Evolutionary conservation across 2,329 filamentous ascomycete species (phyloP), one percentile per base, ranked within the genome.

Genomic region (Colletotrichum magnum): DNA sequence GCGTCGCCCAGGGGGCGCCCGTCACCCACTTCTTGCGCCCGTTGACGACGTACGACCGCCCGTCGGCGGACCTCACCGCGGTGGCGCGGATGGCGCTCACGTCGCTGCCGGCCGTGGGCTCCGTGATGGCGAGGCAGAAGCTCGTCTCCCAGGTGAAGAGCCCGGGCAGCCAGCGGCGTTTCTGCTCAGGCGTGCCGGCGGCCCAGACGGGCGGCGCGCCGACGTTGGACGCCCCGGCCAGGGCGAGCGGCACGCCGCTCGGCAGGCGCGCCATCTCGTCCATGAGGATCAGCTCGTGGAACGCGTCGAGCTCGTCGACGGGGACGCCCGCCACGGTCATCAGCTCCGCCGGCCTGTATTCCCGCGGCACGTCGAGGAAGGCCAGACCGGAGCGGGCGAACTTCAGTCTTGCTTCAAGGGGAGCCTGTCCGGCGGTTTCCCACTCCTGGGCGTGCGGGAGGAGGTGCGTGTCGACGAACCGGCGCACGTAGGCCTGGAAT

Each of bases 1-100:
- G 89, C 57, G 89, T 85, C 13, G 89, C 87, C 83, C 84, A 89
- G 1, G 88, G 84, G 15, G 83, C 87, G 54, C 88, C 89, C 1
- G 90, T 91, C 72, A 92, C 92, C 89, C 89, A 91, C 76, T 91
- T 91, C 82, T 92, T 92, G 58, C 85, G 85, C 0, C 90, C 90
- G 65, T 90, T 91, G n/a, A 92, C 88, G 43, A 90, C 74, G 73
- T 91, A 92, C 57, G 81, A 76, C 41, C 82, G 79, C 0, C 85
- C 86, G 45, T 86, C 81, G 1, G 71, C 13, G 0, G 77, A 72
- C 28, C 80, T 81, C 45, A 78, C 75, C 0, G 90, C 90, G 0
- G 87, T 91, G 3, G 90, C 91, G 59, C 83, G 82, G 52, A 93
- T 85, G 71, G 86, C 87, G 1, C 89, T 89, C 3, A 93, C 89